These are phyloP conservation scores for Trichoderma gamsii DNA, from an alignment of 495 filamentous ascomycete genomes.

Conservation along the genomic window DNA sequence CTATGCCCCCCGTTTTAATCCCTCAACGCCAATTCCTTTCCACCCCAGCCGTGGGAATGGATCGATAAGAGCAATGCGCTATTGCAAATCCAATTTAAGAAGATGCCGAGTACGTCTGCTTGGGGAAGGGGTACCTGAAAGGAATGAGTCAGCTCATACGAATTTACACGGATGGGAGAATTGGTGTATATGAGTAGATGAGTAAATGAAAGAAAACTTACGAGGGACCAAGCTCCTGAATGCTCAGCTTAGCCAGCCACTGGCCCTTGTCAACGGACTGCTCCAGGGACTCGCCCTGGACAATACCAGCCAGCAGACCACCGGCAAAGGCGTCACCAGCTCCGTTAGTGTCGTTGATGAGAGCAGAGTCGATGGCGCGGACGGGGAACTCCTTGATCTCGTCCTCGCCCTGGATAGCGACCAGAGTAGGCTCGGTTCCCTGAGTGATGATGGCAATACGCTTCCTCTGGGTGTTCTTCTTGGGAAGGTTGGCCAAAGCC, in stretches of 20 bases:
- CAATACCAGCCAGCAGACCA: conserved; percentile 83
- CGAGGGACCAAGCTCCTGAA: conserved; percentile 92
- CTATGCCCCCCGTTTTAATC: conserved; percentile 16
- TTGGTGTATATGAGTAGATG: no score
- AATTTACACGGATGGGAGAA: no score
- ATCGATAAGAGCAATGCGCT: conserved; percentile 20
- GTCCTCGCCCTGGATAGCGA: conserved; percentile 65
- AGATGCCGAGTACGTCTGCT: conserved; percentile 60
- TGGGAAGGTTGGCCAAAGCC: conserved; percentile 77
- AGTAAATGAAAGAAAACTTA: conserved; percentile 44
- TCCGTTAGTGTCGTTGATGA: conserved; percentile 93
- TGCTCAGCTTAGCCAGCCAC: conserved; percentile 88
- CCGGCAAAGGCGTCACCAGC: conserved; percentile 96
- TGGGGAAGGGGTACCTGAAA: conserved; percentile 71
- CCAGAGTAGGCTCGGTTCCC: conserved; percentile 80
- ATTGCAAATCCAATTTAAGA: conserved; percentile 26
- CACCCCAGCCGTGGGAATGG: background rate
- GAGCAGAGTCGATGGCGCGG: conserved; percentile 60
- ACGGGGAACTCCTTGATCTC: conserved; percentile 73
- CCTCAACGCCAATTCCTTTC: conserved; percentile 14
- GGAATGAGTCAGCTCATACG: background rate
- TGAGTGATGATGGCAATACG: conserved; percentile 89
- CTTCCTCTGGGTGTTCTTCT: conserved; percentile 75
- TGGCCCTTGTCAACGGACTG: conserved; percentile 80
- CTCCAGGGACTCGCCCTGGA: conserved; percentile 71